phyloP scores from a whole-genome alignment of 2,329 filamentous ascomycete species.

The Metarhizium sp. region DNA sequence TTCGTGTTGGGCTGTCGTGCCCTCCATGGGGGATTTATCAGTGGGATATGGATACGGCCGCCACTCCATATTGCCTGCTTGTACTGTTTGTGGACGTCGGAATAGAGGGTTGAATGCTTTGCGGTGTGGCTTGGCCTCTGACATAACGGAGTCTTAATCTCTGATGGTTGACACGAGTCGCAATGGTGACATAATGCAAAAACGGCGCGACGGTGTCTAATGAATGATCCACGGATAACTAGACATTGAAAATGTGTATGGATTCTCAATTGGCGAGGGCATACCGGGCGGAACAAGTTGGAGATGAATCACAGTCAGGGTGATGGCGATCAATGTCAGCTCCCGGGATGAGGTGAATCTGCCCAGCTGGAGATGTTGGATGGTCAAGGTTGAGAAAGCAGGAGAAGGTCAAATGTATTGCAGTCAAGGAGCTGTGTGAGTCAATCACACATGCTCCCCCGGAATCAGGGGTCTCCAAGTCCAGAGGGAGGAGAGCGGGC shows the following conservation, averaged over 20 bases:
- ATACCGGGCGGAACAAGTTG: not conserved
- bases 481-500: not conserved
- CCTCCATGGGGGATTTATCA: constrained; percentile 14
- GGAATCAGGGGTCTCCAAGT: not conserved
- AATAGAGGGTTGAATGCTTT: not conserved
- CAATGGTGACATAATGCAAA: not conserved
- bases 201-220: not conserved
- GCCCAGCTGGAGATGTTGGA: not conserved
- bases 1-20: constrained; percentile 13
- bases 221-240: not conserved
- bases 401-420: not conserved
- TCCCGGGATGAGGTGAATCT: not conserved
- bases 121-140: not conserved
- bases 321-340: not conserved
- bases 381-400: not conserved
- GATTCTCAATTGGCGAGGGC: not conserved
- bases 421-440: not conserved
- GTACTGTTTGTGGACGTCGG: not conserved
- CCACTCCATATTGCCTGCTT: constrained; percentile 2
- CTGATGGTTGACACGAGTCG: not conserved
- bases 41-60: constrained; percentile 12
- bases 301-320: not conserved
- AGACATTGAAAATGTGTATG: not conserved
- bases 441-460: not conserved
- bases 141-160: not conserved